phyloP scores from a whole-genome alignment of 2,329 filamentous ascomycete genomes.

The Fusarium sublunatum region DNA sequence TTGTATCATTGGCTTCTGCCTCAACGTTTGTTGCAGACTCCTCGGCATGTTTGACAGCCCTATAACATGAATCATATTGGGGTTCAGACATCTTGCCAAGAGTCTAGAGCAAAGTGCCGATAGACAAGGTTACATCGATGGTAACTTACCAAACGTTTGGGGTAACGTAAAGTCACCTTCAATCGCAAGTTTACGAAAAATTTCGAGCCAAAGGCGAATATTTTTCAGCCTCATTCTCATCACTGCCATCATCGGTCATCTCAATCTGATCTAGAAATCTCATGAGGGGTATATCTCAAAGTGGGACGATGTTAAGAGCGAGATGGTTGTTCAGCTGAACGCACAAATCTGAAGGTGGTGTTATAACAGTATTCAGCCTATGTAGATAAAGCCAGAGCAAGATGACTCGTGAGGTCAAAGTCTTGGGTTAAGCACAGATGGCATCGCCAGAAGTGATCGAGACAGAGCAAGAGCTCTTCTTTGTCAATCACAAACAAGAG shows the following conservation, averaged over 20 bases:
- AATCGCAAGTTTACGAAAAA: not conserved
- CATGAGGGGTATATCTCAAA: not conserved
- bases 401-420: not conserved
- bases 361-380: not conserved
- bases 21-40: slow-evolving; percentile 22
- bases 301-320: slow-evolving; percentile 8
- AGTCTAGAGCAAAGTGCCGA: not conserved
- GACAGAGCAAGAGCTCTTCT: slow-evolving; percentile 41
- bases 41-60: slow-evolving; percentile 16
- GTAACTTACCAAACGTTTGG: slow-evolving; percentile 5
- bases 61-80: slow-evolving; percentile 22
- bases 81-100: slow-evolving; percentile 22
- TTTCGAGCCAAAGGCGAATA: not conserved
- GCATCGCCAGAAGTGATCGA: not conserved
- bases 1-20: slow-evolving; percentile 11
- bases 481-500: slow-evolving; percentile 46
- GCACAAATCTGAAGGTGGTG: not conserved
- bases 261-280: slow-evolving; percentile 9
- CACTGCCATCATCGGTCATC: not conserved
- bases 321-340: slow-evolving; percentile 8
- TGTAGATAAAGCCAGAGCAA: not conserved
- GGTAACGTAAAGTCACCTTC: slow-evolving; percentile 1
- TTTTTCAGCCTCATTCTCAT: slow-evolving; percentile 4
- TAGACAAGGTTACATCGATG: slow-evolving; percentile 11
- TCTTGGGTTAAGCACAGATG: slow-evolving; percentile 4